These are phyloP conservation scores for Saccharomyces hybrid DNA, from an alignment of 1,139 yeast genomes.

Conservation along the genomic window DNA sequence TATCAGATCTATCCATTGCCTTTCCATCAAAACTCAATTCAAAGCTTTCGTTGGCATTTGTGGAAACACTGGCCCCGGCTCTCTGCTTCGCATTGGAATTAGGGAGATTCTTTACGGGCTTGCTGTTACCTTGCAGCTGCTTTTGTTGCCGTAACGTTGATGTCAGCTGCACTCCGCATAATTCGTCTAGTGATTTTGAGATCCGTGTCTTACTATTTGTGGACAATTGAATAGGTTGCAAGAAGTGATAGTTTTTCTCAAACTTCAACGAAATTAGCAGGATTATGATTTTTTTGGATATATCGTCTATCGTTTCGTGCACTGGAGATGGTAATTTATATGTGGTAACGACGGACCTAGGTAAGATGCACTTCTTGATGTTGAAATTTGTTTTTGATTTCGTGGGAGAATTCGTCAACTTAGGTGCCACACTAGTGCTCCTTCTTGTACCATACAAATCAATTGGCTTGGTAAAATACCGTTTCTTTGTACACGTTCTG, in stretches of 20 bases:
- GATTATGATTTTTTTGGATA: neutral
- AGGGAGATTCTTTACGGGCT: neutral
- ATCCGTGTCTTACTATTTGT: neutral
- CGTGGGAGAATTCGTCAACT: neutral
- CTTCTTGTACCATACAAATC: neutral
- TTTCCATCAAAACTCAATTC: constrained; percentile 40
- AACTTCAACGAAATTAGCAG: constrained; percentile 2
- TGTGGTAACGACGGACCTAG: neutral
- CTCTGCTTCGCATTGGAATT: neutral
- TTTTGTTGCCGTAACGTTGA: neutral
- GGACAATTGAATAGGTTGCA: neutral
- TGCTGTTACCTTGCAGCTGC: constrained; percentile 1
- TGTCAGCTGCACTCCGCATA: neutral
- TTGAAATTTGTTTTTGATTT: neutral
- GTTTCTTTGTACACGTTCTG: neutral
- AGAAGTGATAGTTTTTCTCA: constrained; percentile 5
- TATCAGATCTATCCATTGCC: constrained; percentile 37
- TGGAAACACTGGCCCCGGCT: neutral
- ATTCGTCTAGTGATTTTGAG: neutral
- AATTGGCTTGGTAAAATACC: neutral
- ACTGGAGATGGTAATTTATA: neutral
- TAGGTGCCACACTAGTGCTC: neutral
- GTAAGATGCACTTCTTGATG: neutral
- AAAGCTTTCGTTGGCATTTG: constrained; percentile 23
- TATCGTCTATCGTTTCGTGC: neutral